phyloP scores from a whole-genome alignment of 306 rosid species.

The Sechiopsis laciniata region DNA sequence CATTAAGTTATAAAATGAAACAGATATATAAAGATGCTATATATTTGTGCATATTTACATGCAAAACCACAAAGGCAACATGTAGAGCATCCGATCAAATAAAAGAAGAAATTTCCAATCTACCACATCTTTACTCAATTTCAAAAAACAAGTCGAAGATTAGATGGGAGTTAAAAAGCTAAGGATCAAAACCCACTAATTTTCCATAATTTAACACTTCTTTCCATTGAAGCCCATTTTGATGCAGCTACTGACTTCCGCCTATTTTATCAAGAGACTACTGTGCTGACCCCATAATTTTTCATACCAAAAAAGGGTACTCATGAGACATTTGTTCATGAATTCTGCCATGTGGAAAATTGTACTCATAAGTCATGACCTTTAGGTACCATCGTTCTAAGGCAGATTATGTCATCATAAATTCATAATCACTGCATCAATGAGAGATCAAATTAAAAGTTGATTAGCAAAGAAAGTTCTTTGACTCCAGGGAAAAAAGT shows the following conservation, averaged over 20 bases:
- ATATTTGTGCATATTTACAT: background rate
- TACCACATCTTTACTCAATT: background rate
- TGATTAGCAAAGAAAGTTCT: slow-evolving; percentile 4
- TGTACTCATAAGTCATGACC: slow-evolving; percentile 12
- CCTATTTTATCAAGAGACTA: background rate
- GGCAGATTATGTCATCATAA: slow-evolving; percentile 5
- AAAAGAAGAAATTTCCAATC: background rate
- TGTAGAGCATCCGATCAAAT: background rate
- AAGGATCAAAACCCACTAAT: background rate
- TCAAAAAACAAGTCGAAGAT: background rate
- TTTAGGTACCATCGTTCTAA: slow-evolving; percentile 10
- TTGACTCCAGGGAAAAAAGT: background rate
- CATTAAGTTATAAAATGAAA: background rate
- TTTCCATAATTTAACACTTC: background rate
- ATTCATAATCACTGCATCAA: slow-evolving; percentile 16
- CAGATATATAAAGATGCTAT: background rate
- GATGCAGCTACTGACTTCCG: background rate
- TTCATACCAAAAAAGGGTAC: slow-evolving; percentile 2
- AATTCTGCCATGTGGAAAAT: background rate
- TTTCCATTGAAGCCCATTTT: background rate
- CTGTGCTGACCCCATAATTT: background rate
- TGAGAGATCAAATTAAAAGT: background rate
- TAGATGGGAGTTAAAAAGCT: slow-evolving; percentile 1
- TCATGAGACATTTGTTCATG: background rate
- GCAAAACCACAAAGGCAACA: background rate